Evolutionary conservation across 1,284 basidiomycete genomes (phyloP), one percentile per base, ranked within the genome.

Genomic region (Ceratobasidium sp.): DNA sequence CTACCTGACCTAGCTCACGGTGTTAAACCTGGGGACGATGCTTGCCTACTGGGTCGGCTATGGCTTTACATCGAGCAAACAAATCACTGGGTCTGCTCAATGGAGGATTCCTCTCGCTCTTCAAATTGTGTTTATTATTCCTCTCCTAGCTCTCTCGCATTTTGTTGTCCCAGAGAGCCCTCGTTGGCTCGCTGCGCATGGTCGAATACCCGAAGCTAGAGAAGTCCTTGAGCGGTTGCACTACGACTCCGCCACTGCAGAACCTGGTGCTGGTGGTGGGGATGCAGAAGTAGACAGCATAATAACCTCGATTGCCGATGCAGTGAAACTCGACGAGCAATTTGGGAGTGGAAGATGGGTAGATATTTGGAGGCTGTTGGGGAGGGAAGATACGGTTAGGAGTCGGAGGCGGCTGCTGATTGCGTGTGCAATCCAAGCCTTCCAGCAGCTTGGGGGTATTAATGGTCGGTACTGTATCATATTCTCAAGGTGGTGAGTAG

Each of bases 351-450:
- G 53, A 9, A 1, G 40, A n/a, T 71, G 53, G 69, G 20, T 15
- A 10, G 69, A 60, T 44, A 44, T 71, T 39, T 23, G 28, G 28
- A 51, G 53, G 18, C 33, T 58, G 20, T 53, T 69, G 4, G n/a
- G 42, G 28, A 10, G 55, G 2, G 69, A 71, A 3, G 69, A 71
- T 42, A 33, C 33, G 18, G 60, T 58, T 33, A 71, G 44, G 69
- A 56, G 69, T 23, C 51, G 53, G 5, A 40, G 69, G n/a, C 13
- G 33, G 55, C 55, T 71, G 40, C 44, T 71, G 20, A 71, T 60
- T 60, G 69, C 53, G 23, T 71, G 69, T 42, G 53, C 28, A 13
- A 71, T 71, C 15, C 69, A 71, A n/a, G 69, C 53, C 6, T 71
- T 71, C 44, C 69, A 58, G 39, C 69, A 58, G 33, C 69, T 71